Conservation (phyloP, 805 yeast genomes). For the Wickerhamiella sergipiensis region DNA sequence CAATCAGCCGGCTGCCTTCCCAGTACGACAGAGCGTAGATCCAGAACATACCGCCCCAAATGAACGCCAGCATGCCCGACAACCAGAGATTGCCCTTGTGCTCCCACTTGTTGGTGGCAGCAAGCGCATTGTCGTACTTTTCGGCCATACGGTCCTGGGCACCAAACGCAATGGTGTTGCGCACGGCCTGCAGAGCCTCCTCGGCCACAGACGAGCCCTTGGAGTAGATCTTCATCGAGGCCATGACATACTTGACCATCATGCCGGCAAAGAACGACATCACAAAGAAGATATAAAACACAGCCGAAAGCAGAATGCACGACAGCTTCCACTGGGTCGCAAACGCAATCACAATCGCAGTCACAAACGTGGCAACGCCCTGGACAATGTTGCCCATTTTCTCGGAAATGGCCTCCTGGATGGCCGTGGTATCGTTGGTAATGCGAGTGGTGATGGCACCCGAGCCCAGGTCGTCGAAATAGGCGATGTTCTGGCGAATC, state of each 20-base stretch:
- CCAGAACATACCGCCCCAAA: conserved; percentile 26
- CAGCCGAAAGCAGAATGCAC: conserved; percentile 24
- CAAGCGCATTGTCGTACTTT: conserved; percentile 22
- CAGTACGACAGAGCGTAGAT: conserved; percentile 30
- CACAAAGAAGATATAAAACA: conserved; percentile 20
- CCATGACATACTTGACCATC: conserved; percentile 20
- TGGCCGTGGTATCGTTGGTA: conserved; percentile 28
- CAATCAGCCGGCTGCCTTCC: conserved; percentile 30
- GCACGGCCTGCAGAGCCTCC: conserved; percentile 29
- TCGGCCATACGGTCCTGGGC: conserved; percentile 25
- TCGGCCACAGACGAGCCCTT: conserved; percentile 29
- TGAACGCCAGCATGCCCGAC: conserved; percentile 25
- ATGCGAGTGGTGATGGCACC: conserved; percentile 32
- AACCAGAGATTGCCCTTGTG: conserved; percentile 20
- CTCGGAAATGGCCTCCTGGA: conserved; percentile 32
- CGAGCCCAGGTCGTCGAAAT: conserved; percentile 30
- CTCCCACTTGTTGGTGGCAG: conserved; percentile 17
- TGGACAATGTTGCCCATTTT: conserved; percentile 28
- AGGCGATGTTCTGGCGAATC: conserved; percentile 30
- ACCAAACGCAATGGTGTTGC: conserved; percentile 31
- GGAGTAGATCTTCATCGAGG: conserved; percentile 18
- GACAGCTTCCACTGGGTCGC: conserved; percentile 26
- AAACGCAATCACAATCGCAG: conserved; percentile 28
- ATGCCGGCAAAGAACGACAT: conserved; percentile 22
- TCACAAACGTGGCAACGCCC: conserved; percentile 27